Evolutionary conservation across 352 stramenopile species (phyloP), one percentile per base, ranked within the genome.

Genomic region (Pythium sp.): DNA sequence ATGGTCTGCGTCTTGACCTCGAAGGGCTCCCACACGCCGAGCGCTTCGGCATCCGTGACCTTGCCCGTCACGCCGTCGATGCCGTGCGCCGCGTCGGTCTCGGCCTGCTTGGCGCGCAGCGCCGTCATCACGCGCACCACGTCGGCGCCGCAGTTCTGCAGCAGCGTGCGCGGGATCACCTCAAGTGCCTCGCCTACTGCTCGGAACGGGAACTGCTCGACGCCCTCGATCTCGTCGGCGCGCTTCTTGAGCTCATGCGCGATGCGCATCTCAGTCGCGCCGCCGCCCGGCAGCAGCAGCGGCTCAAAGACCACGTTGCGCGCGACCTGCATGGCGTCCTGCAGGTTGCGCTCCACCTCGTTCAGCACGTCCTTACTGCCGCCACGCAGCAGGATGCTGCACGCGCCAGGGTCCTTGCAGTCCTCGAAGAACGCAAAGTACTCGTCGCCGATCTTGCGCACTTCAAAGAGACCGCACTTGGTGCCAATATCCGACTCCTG

Each of bases 381-480:
- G 62, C 98, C 98, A 58, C 98, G 91, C 28, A 99, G 87, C 38
- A 99, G 76, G 56, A 99, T 96, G 54, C 97, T 99, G 81, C 98
- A 99, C 15, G 98, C 98, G 71, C 99, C 99, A 6, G 98, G 96
- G 78, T 99, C 90, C 72, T 97, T 89, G 87, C 98, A 99, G 54
- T 99, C 88, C 72, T 99, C 97, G 62, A 99, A 97, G 82, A 99
- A 99, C 34, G 96, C 95, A 81, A 99, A 99, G 89, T 99, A 99
- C 77, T 96, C 88, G 73, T 97, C 89, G 62, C 86, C 90, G 32
- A 97, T 86, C 83, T 95, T 95, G 73, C 86, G 86, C 65, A 95
- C 98, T 82, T 99, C 98, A 73, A 99, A 99, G 49, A 99, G 72
- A 26, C 97, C 98, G 78, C 98, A 99, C 66, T 97, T 93, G 64